Evolutionary conservation across 768 basidiomycete genomes (phyloP), one percentile per base, ranked within the genome.

Genomic region (Tylopilus rubrobrunneus): DNA sequence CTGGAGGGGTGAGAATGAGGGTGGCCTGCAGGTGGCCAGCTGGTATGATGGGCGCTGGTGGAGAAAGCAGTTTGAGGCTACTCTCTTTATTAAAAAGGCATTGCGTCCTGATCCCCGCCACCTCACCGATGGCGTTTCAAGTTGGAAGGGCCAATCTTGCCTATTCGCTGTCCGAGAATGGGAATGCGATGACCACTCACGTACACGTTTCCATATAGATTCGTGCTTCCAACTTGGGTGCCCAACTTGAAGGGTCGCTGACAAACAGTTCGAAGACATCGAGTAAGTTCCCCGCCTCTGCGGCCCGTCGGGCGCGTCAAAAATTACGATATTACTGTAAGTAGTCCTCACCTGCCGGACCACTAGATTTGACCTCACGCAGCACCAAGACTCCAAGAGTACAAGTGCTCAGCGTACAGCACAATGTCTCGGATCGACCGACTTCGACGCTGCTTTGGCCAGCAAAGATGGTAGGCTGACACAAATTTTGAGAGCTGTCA

Each of bases 111-210:
- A 42, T 51, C 45, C 31, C 56, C 45, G 52, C 49, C 39, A 53
- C 48, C 45, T 58, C 55, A 49, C 53, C 36, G 49, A 53, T 57
- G 66, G 66, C 37, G 58, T 56, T 67, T 19, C 19, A 19, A 19
- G 19, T 19, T 66, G 31, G 28, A 49, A 41, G 66, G 60, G 53
- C 37, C 19, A 53, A 55, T 57, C 55, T 23, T 31, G 44, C 57
- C 51, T 36, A 11, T 44, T 29, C 46, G 36, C 28, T 25, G 34
- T 12, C 29, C 33, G 29, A 39, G 15, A 42, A 53, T 50, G 42
- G 58, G 50, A 57, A 56, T 23, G 29, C 42, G 21, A 51, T 45
- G 49, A 10, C 62, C 45, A n/a, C 19, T 53, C 28, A 49, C 51
- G 31, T 49, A 34, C 36, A 7, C 23, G 29, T 44, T 56, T 28